Evolutionary conservation across 2,329 filamentous ascomycete genomes (phyloP), one percentile per base, ranked within the genome.

Genomic region (Beauveria sp.): DNA sequence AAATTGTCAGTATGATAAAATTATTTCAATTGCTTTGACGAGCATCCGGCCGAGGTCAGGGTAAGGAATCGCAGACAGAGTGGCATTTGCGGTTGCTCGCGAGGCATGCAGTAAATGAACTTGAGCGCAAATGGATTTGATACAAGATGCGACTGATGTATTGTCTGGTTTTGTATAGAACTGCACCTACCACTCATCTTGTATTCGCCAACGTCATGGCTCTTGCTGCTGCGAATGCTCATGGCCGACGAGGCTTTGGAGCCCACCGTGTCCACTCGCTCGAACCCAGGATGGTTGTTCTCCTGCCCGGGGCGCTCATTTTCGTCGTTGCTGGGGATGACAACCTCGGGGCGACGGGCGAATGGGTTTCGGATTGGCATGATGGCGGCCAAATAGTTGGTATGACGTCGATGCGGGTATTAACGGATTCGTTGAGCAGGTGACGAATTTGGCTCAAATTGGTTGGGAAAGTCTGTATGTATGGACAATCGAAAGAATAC

Each of bases 311-410:
- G 73, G 55, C 75, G 78, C 62, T 74, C 69, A 67, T 81, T 84
- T 68, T 88, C 86, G 67, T 86, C 82, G 67, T 86, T 82, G 64
- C 73, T 74, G 47, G 61, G 46, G 52, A 76, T 68, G 64, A 71
- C 70, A 55, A 74, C 69, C 64, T 79, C 83, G 59, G 82, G 75
- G 58, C 84, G 86, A 68, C 84, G 83, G 61, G 82, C 77, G 71
- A 91, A 89, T 34, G 87, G 85, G 72, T 91, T 91, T 66, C 88
- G 86, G 70, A 91, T 89, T 64, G 85, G 82, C 87, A 90, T 90
- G 62, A 66, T 77, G 63, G 52, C 60, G 43, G 52, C 46, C 24
- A 51, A 14, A 52, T 4, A 24, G 24, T 44, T n/a, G 46, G 22
- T 61, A 61, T 61, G 58, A 61, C 58, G 58, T 61, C 26, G 58